A percentile compares a stretch with the other conserved stretches of the same genome.
Conservation (phyloP, 2,329 filamentous ascomycete species). For the Claviceps spartinae region DNA sequence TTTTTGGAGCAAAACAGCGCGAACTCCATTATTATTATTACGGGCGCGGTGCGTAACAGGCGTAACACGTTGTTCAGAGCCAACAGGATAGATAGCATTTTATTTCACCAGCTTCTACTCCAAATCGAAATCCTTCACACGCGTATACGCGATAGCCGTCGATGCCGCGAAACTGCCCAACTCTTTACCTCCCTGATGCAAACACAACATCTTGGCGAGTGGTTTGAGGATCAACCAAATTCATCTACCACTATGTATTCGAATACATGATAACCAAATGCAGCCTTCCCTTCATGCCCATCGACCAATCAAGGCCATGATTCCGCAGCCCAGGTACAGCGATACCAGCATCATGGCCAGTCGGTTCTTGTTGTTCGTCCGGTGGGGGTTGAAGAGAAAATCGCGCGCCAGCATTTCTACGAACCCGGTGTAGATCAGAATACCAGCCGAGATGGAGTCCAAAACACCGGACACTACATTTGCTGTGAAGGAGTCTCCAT, state of each 20-base stretch:
- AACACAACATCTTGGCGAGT: neutral
- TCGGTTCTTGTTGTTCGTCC: slow-evolving; percentile 39
- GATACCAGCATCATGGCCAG: slow-evolving; percentile 48
- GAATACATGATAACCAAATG: neutral
- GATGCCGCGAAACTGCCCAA: neutral
- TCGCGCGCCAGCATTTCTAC: slow-evolving; percentile 71
- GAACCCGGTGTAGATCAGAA: slow-evolving; percentile 75
- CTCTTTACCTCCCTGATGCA: neutral
- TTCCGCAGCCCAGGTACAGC: slow-evolving; percentile 48
- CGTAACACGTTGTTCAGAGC: too few species aligned
- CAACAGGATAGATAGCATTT: too few species aligned
- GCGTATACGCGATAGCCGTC: too few species aligned
- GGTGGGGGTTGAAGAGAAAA: slow-evolving; percentile 76
- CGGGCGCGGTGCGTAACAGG: too few species aligned
- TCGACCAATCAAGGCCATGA: slow-evolving; percentile 20
- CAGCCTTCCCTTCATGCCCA: slow-evolving; percentile 1
- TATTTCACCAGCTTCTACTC: too few species aligned
- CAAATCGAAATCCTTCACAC: too few species aligned
- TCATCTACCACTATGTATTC: neutral
- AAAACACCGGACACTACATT: slow-evolving; percentile 70
- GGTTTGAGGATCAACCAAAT: neutral
- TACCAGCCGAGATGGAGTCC: slow-evolving; percentile 70
- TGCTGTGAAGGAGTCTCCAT: slow-evolving; percentile 11
- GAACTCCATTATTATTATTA: too few species aligned
- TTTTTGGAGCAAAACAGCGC: too few species aligned